Evolutionary conservation across 2,329 filamentous ascomycete species (phyloP), one percentile per base, ranked within the genome.

Genomic region (Arachnopeziza araneosa): DNA sequence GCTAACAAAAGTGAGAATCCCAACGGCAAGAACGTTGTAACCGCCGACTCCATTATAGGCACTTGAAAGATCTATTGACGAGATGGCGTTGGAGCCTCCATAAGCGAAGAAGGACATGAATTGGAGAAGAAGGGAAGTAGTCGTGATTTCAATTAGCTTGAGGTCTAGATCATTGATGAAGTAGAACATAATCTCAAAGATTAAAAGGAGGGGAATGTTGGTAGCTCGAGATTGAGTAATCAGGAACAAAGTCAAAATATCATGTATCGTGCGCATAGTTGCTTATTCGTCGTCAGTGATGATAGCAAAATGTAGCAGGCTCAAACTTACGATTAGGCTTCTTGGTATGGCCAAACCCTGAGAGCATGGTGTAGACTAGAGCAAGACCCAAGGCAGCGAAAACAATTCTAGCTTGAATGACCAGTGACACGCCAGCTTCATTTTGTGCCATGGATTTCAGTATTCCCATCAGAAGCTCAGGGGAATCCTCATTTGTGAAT

Each of bases 11-110:
- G 93, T 92, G 56, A 99, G 79, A 2, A 90, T 63, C 0, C 91
- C 95, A 19, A 99, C 95, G 19, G 86, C 81, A n/a, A 85, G 64
- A 63, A 95, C 80, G 70, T 90, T 93, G 78, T 96, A 99, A 59
- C 81, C 84, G 55, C 82, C 83, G 48, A 99, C 81, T 63, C 95
- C 95, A 69, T 99, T 99, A 76, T 99, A 99, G 0, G 93, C 93
- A 71, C 88, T 96, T 6, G 91, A 96, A 22, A 99, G 82, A 71
- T 98, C 93, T 68, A 99, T 85, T n/a, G 90, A 93, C 14, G 93
- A 96, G 66, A 99, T 96, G 50, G 95, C 89, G 73, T 99, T 99
- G 53, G 90, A 91, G 71, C 92, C 92, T 24, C 93, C 95, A 64
- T 91, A 85, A 30, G 91, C 88, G 72, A 98, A 99, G 80, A 96